phyloP scores from a whole-genome alignment of 2,329 filamentous ascomycete genomes.

The Colletotrichum brevisporum region DNA sequence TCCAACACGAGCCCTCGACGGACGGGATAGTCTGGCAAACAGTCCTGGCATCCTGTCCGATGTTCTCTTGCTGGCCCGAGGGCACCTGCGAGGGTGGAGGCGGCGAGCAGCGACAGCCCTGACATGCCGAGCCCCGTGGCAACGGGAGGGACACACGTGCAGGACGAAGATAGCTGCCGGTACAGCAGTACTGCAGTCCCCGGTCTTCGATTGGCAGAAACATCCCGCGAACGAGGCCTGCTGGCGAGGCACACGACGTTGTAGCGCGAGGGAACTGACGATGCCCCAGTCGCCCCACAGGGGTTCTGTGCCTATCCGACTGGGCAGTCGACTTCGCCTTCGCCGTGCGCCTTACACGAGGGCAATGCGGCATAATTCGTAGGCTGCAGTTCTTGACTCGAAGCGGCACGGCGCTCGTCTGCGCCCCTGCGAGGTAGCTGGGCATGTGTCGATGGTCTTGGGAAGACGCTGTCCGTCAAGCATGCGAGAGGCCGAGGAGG shows the following conservation, averaged over 20 bases:
- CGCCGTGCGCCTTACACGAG: conserved; percentile 6
- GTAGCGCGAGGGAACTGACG: conserved; percentile 2
- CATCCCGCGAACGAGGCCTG: conserved; percentile 22
- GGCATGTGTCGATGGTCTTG: not conserved
- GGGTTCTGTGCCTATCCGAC: conserved; percentile 7
- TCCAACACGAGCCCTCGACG: conserved; percentile 3
- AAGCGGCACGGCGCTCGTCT: conserved; percentile 4
- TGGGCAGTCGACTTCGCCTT: conserved; percentile 19
- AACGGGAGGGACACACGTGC: conserved; percentile 31
- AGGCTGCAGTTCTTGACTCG: conserved; percentile 28
- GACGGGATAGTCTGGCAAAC: conserved; percentile 18
- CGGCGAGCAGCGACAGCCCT: conserved; percentile 20
- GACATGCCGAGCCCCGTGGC: conserved; percentile 14
- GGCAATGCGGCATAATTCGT: conserved; percentile 14
- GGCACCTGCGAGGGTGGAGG: conserved; percentile 13
- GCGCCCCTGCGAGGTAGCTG: not conserved
- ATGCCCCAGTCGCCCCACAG: conserved; percentile 10
- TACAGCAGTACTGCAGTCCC: not conserved
- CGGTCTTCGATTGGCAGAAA: conserved; percentile 36
- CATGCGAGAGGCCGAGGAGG: not conserved
- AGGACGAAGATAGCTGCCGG: conserved; percentile 25
- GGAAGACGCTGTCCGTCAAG: not conserved
- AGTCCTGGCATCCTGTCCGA: conserved; percentile 12
- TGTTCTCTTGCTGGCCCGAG: conserved; percentile 8
- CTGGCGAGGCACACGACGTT: not conserved